phyloP scores from a whole-genome alignment of 495 filamentous ascomycete genomes.

The Aspergillus carlsbadensis region DNA sequence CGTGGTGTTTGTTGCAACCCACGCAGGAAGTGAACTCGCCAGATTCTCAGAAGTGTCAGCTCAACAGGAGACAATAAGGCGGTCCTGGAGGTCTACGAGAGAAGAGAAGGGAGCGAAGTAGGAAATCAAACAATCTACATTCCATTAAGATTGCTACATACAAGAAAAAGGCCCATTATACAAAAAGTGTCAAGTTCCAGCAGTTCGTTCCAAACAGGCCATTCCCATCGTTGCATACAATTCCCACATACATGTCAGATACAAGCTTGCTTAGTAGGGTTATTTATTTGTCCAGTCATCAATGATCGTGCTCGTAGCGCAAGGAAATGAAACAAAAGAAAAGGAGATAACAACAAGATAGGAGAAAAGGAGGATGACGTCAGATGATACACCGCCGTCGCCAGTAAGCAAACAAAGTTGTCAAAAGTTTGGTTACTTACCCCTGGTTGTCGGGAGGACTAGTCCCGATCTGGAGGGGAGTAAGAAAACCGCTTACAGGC shows the following conservation, averaged over 20 bases:
- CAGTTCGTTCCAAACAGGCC: conserved; percentile 19
- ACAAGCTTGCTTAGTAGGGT: conserved; percentile 13
- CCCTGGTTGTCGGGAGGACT: conserved; percentile 10
- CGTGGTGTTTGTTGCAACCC: too few relatives aligned
- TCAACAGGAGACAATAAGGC: too few relatives aligned
- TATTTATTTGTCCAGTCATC: conserved; percentile 17
- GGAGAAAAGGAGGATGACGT: conserved; percentile 12
- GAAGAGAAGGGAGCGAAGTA: neutral
- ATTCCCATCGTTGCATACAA: conserved; percentile 22
- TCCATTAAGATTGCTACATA: conserved; percentile 25
- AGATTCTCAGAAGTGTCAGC: too few relatives aligned
- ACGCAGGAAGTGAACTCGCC: too few relatives aligned
- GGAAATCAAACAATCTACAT: conserved; percentile 15
- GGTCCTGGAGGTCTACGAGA: too few relatives aligned
- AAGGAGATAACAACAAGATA: neutral
- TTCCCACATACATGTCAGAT: conserved; percentile 14
- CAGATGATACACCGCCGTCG: neutral
- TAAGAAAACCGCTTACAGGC: conserved; percentile 50
- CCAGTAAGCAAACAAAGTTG: neutral
- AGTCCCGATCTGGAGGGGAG: conserved; percentile 15
- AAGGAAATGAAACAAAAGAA: conserved; percentile 3
- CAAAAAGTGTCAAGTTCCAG: conserved; percentile 11
- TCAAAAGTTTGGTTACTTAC: neutral
- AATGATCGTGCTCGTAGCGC: conserved; percentile 21
- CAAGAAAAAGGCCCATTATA: conserved; percentile 23